Percentiles rank a stretch among this genome's conserved stretches.
phyloP scores from a whole-genome alignment of 768 basidiomycete genomes.

The Serendipita indica region DNA sequence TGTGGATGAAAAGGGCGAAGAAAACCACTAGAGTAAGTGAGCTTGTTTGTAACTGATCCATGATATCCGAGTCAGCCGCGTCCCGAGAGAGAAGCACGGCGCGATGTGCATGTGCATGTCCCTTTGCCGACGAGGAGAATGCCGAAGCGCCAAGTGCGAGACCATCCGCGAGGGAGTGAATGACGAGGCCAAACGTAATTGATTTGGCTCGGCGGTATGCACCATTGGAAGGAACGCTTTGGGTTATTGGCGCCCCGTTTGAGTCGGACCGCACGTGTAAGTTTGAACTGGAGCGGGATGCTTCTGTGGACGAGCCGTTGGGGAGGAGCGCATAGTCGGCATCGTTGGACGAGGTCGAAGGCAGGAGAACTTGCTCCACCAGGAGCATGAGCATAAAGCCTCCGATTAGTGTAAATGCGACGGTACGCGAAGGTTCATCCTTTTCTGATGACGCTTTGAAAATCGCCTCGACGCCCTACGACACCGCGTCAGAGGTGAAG shows the following conservation, averaged over 20 bases:
- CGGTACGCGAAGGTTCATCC: constrained; percentile 29
- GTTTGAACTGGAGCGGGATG: neutral
- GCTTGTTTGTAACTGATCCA: constrained; percentile 25
- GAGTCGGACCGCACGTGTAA: constrained; percentile 29
- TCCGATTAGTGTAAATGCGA: constrained; percentile 47
- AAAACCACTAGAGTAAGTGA: constrained; percentile 72
- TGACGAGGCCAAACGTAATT: constrained; percentile 69
- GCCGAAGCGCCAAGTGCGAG: constrained; percentile 77
- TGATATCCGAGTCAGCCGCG: constrained; percentile 9
- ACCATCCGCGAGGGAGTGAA: constrained; percentile 85
- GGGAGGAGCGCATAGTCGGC: constrained; percentile 21
- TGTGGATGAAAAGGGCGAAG: constrained; percentile 81
- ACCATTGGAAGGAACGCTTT: constrained; percentile 12
- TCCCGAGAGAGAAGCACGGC: neutral
- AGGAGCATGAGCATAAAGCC: constrained; percentile 53
- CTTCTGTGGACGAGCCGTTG: constrained; percentile 17
- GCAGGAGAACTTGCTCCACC: constrained; percentile 42
- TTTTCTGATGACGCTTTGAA: neutral
- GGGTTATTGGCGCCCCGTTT: neutral
- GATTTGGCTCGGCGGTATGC: constrained; percentile 35
- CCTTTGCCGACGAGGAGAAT: constrained; percentile 21
- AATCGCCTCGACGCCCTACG: neutral
- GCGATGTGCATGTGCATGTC: neutral
- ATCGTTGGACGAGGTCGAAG: constrained; percentile 10
- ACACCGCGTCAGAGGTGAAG: neutral